Conservation (phyloP, 352 stramenopile genomes). For the Globisporangium perplexum region DNA sequence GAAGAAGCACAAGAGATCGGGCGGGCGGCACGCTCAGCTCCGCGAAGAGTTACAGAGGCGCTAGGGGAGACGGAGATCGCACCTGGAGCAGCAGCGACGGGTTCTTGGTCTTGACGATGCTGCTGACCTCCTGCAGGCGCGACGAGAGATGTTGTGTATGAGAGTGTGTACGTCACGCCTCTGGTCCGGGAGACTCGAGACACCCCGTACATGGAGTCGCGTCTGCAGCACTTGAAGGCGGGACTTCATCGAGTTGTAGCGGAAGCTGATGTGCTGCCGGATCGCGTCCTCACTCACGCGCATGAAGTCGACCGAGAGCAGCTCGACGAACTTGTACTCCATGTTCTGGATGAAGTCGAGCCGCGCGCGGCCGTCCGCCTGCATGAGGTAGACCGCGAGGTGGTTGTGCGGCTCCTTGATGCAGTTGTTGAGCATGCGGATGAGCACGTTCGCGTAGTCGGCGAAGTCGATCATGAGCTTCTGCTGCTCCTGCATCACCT, state of each 20-base stretch:
- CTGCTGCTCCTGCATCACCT: conserved; percentile 91
- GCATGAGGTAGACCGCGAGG: conserved; percentile 92
- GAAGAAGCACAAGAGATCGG: neutral
- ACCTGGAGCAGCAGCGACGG: conserved; percentile 91
- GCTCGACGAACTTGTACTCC: conserved; percentile 96
- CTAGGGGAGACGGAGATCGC: neutral
- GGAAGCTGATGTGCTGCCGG: conserved; percentile 91
- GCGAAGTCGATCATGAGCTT: conserved; percentile 95
- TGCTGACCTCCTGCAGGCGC: conserved; percentile 82
- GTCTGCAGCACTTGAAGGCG: conserved; percentile 89
- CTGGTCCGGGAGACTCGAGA: too few relatives aligned
- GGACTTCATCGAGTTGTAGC: conserved; percentile 93
- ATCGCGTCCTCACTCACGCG: conserved; percentile 87
- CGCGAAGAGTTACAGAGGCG: neutral
- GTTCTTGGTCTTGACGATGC: conserved; percentile 94
- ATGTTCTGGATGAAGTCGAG: conserved; percentile 96
- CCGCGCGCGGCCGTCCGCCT: conserved; percentile 84
- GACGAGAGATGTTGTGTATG: neutral
- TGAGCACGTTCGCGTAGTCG: conserved; percentile 92
- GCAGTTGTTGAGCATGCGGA: conserved; percentile 94
- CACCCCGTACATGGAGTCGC: conserved; percentile 64
- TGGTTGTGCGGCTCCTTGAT: conserved; percentile 94
- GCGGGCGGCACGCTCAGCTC: neutral
- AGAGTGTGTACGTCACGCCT: too few relatives aligned
- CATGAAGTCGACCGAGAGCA: conserved; percentile 90